phyloP scores from a whole-genome alignment of 768 basidiomycete species.

The Hydnum rufescens region DNA sequence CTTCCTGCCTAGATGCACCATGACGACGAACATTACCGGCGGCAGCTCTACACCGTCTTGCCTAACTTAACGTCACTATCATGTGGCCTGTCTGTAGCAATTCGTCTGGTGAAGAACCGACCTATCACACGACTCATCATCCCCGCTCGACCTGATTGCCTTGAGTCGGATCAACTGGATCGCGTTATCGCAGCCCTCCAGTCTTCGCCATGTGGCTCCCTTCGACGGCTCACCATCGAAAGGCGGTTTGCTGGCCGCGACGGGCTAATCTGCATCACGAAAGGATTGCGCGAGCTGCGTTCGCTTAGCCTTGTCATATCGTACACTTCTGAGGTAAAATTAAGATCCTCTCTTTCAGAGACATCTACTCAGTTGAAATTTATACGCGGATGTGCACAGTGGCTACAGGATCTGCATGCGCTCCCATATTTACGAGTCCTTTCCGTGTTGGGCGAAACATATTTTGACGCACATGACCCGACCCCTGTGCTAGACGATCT shows the following conservation, averaged over 20 bases:
- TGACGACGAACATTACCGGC: slow-evolving; percentile 1
- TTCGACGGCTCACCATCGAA: background rate
- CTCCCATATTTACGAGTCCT: background rate
- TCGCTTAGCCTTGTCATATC: background rate
- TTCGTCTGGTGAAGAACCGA: background rate
- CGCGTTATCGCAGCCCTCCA: background rate
- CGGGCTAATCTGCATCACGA: background rate
- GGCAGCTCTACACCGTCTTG: background rate
- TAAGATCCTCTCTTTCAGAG: background rate
- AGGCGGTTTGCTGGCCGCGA: background rate
- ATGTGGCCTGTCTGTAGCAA: background rate
- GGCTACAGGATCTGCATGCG: background rate
- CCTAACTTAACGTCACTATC: background rate
- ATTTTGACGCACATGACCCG: background rate
- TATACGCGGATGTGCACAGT: too few relatives aligned
- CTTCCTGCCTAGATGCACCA: background rate
- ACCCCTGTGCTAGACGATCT: background rate
- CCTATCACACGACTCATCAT: background rate
- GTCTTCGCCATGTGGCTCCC: background rate
- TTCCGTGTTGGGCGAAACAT: background rate
- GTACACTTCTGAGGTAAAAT: background rate
- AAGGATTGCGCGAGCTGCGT: background rate
- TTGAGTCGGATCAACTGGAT: background rate
- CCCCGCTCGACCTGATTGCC: background rate
- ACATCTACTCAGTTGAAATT: too few relatives aligned